These are phyloP conservation scores for Apodospora peruviana DNA, from an alignment of 495 filamentous ascomycete species.

Conservation along the genomic window DNA sequence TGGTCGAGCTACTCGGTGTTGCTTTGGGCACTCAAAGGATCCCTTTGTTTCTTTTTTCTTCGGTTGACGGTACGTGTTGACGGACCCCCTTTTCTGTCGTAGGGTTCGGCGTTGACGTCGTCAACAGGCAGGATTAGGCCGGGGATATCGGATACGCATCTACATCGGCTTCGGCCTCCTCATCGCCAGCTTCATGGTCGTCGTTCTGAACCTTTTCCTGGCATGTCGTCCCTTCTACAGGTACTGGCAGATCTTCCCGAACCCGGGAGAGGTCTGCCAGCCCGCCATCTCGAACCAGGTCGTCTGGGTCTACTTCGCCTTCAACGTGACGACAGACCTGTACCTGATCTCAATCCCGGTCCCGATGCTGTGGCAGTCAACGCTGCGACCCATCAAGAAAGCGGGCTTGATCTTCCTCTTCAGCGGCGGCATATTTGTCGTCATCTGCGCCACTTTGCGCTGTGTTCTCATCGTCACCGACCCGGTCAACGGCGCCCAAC, in stretches of 20 bases:
- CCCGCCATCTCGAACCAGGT: background rate
- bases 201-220: background rate
- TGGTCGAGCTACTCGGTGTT: constrained; percentile 53
- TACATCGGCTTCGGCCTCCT: background rate
- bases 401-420: background rate
- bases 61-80: constrained; percentile 45
- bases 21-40: constrained; percentile 52
- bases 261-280: background rate
- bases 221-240: background rate
- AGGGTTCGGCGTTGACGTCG: background rate
- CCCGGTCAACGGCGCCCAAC: constrained; percentile 38
- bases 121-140: background rate
- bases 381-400: background rate
- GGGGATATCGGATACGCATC: background rate
- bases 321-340: background rate
- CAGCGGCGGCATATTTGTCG: background rate
- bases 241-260: background rate
- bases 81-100: background rate
- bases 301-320: background rate
- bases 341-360: background rate
- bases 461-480: background rate
- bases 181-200: background rate
- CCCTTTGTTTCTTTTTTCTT: constrained; percentile 54
- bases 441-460: background rate
- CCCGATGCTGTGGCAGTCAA: background rate